phyloP scores from a whole-genome alignment of 2,329 filamentous ascomycete species.

The Biscogniauxia marginata region DNA sequence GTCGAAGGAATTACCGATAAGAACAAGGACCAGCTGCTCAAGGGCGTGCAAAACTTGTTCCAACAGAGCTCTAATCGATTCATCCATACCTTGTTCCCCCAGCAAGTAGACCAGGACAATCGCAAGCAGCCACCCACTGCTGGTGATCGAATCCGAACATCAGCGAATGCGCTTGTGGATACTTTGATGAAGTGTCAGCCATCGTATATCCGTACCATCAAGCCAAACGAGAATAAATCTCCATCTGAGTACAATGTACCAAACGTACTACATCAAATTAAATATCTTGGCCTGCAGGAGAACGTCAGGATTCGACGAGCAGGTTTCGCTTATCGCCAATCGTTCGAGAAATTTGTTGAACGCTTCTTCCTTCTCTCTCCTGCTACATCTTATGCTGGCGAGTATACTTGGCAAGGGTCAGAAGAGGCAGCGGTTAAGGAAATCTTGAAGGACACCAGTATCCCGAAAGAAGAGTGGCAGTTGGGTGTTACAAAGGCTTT shows the following conservation, averaged over 20 bases:
- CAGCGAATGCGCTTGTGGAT: constrained; percentile 90
- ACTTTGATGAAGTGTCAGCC: constrained; percentile 97
- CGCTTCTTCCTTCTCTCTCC: constrained; percentile 94
- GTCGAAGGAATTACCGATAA: constrained; percentile 98
- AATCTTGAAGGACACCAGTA: constrained; percentile 94
- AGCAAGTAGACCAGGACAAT: constrained; percentile 94
- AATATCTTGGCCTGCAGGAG: constrained; percentile 98
- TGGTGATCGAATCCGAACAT: constrained; percentile 92
- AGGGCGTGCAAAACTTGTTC: constrained; percentile 87
- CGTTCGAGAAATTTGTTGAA: constrained; percentile 97
- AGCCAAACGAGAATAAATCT: constrained; percentile 98
- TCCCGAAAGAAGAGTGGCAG: constrained; percentile 93
- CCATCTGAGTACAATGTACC: constrained; percentile 85
- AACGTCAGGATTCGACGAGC: constrained; percentile 97
- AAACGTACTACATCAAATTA: constrained; percentile 97
- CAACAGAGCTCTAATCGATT: constrained; percentile 82
- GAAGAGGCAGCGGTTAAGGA: constrained; percentile 84
- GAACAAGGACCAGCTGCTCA: constrained; percentile 96
- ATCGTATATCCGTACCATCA: constrained; percentile 98
- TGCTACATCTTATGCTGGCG: constrained; percentile 91
- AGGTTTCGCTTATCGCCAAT: constrained; percentile 94
- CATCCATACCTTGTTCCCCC: constrained; percentile 83
- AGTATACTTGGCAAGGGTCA: constrained; percentile 93
- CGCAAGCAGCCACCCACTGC: constrained; percentile 90
- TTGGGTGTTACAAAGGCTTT: constrained; percentile 97